Evolutionary conservation across 495 filamentous ascomycete species (phyloP).

Genomic region (Penicillium cataractarum): DNA sequence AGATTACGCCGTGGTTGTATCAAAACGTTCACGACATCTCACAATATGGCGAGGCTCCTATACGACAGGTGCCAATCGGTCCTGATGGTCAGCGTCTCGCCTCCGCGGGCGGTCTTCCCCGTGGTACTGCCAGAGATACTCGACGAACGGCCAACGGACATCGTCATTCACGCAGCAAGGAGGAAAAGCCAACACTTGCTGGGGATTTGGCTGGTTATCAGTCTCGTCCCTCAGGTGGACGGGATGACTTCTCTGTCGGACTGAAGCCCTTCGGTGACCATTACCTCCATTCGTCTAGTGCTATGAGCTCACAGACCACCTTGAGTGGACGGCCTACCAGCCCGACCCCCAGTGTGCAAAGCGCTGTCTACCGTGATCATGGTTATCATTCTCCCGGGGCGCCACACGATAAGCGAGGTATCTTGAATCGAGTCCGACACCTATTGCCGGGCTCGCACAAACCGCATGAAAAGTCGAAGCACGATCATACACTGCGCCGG

Average conservation of each 20-base stretch:
- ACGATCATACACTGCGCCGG: slow-evolving; percentile 53
- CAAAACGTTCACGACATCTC: slow-evolving; percentile 86
- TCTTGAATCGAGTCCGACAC: slow-evolving; percentile 65
- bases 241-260: slow-evolving; percentile 67
- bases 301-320: slow-evolving; percentile 52
- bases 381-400: slow-evolving; percentile 63
- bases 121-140: slow-evolving; percentile 50
- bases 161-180: slow-evolving; percentile 68
- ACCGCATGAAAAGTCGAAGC: slow-evolving; percentile 31
- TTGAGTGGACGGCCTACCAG: slow-evolving; percentile 65
- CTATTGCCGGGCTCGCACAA: slow-evolving; percentile 29
- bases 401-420: slow-evolving; percentile 62
- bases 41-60: slow-evolving; percentile 80
- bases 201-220: slow-evolving; percentile 51
- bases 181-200: slow-evolving; percentile 62
- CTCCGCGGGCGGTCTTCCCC: slow-evolving; percentile 37
- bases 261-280: slow-evolving; percentile 54
- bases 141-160: slow-evolving; percentile 72
- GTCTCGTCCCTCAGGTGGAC: slow-evolving; percentile 62
- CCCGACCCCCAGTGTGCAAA: slow-evolving; percentile 72
- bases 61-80: slow-evolving; percentile 70
- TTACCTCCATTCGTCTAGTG: slow-evolving; percentile 42
- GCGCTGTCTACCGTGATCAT: slow-evolving; percentile 49
- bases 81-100: slow-evolving; percentile 69
- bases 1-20: slow-evolving; percentile 94